Evolutionary conservation across 2,329 filamentous ascomycete species (phyloP), one percentile per base, ranked within the genome.

Genomic region (Ophiostoma pallidulum): DNA sequence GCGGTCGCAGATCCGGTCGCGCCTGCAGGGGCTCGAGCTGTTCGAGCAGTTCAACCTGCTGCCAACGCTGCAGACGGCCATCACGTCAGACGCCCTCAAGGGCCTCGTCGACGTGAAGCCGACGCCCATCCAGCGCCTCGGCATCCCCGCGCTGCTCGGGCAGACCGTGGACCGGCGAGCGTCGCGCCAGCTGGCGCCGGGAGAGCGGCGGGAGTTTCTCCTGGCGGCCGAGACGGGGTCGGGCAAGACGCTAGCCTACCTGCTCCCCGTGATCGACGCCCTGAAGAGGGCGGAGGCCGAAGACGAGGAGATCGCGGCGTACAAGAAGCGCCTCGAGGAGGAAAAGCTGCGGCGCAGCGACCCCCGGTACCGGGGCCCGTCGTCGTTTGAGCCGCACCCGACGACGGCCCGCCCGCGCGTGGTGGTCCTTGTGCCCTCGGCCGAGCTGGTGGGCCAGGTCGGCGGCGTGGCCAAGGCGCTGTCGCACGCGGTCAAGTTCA

Each of bases 181-280:
- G 32, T 38, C 42, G 22, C 44, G 43, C n/a, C 49, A 47, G 37
- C 6, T 7, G 4, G 12, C 26, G 4, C 28, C 45, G 6, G 42
- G 35, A 19, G 33, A 38, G 31, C 42, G 42, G 14, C 65, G 67
- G 51, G 75, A 70, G 66, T 96, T 87, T 60, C 73, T 98, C 12
- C 73, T 98, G 42, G 92, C 92, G 4, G 92, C 92, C 10, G 92
- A 98, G 70, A 98, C 92, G 0, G 92, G 92, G 12, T 97, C 92
- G 0, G 92, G 92, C 51, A 98, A 98, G 71, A 98, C 92, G 1
- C 71, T 98, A 52, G 88, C 92, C 8, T 98, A 98, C 61, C 70
- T 97, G 5, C 66, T 96, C 5, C 94, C 92, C 0, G 75, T 83
- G 14, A 72, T 98, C 45, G 81, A 98, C 65, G 85, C 86, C 8